Base-by-base conservation (phyloP, 805 yeast genomes). In the Myxozyma geophila region DNA sequence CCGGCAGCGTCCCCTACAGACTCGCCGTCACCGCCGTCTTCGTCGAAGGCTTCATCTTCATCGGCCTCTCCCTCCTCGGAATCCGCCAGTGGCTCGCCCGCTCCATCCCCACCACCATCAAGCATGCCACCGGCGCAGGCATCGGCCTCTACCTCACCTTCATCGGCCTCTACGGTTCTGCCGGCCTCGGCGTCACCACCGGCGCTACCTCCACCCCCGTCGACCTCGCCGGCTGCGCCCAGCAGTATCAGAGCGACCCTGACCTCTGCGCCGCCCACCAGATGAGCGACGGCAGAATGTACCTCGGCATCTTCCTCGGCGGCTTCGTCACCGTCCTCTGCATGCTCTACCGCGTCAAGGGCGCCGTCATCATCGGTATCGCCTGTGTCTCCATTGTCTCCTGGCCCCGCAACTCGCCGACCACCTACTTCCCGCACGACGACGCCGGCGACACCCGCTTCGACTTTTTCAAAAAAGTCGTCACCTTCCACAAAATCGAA, bases 1-100 rank as follows among this genome's bases (percentile, higher is more conserved):
- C 68, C 50, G 70, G 70, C 41, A 39, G 55, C 37, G 66, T 68
- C 17, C 47, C 70, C 43, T 68, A 61, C 54, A 58, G 59, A 8
- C 67, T 67, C 40, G 70, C 70, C n/a, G 54, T 68, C 47, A 64
- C 70, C 28, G 70, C 70, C 35, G 70, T 68, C 56, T 68, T 68
- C 55, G 70, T 68, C 55, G 70, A 68, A 48, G 70, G 70, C 39
- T 67, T 62, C 59, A 61, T 68, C 59, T 68, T 68, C 59, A 59
- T 67, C 47, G 70, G 68, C 2, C 60, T 68, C 13, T 64, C 70
- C 10, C 44, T 68, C 44, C 54, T 68, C 35, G 70, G 70, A n/a
- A 57, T 68, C 43, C 64, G 70, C n/a, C 70, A 68, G 51, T 68
- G 70, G 70, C 65, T 68, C 7, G 70, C 70, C n/a, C 68, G 70